Evolutionary conservation across 768 basidiomycete species (phyloP).

Genomic region (Gloeostereum incarnatum): DNA sequence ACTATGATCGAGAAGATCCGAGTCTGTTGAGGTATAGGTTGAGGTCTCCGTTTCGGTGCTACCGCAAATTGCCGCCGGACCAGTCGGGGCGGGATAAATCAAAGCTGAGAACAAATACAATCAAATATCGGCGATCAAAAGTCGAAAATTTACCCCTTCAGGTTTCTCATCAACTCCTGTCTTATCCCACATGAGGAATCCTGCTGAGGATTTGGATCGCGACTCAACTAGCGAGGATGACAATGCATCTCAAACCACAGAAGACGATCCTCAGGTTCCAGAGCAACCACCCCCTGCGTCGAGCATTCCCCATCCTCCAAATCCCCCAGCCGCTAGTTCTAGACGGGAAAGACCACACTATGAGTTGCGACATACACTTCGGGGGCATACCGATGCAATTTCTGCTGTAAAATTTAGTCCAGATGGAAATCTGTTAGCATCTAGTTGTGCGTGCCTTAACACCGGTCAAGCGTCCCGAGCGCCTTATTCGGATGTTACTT

Average conservation of each 20-base stretch:
- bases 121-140: background rate
- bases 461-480: conserved; percentile 5
- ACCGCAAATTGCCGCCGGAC: background rate
- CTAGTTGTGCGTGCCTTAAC: conserved; percentile 57
- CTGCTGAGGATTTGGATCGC: conserved; percentile 37
- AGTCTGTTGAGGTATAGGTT: no score
- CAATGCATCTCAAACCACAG: conserved; percentile 74
- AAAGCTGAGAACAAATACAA: background rate
- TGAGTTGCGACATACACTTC: conserved; percentile 53
- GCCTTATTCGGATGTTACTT: conserved; percentile 6
- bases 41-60: background rate
- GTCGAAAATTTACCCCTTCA: background rate
- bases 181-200: conserved; percentile 26
- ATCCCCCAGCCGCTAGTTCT: conserved; percentile 16
- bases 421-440: conserved; percentile 76
- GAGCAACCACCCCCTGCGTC: conserved; percentile 40
- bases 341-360: conserved; percentile 57
- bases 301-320: conserved; percentile 20
- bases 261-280: conserved; percentile 75
- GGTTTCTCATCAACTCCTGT: conserved; percentile 1
- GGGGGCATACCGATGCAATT: conserved; percentile 75
- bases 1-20: no score
- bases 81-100: background rate
- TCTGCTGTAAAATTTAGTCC: conserved; percentile 90
- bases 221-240: conserved; percentile 50